Base-by-base conservation (phyloP, 768 basidiomycete genomes). In the Lactarius tabidus region DNA sequence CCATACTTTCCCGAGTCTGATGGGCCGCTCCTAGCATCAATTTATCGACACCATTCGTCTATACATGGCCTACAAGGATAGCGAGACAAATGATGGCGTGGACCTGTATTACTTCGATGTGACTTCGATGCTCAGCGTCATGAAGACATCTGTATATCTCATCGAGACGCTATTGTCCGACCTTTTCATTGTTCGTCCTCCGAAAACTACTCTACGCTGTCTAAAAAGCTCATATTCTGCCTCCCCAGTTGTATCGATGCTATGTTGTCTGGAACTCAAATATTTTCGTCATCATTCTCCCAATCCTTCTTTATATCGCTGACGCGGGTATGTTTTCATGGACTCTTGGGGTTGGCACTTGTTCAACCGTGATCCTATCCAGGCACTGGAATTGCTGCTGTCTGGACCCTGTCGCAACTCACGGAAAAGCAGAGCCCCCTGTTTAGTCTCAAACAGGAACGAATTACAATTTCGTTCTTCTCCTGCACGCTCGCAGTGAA, bases 211-310 rank as follows among this genome's bases (percentile, higher is more conserved):
- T 60, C 54, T 15, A 17, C 28, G 2, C 6, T 17, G 23, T 15
- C 23, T n/a, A 15, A 12, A 7, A 26, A 26, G 26, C 48, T 2
- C 6, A 17, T 23, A 6, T 26, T 51, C 6, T 38, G 1, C 45
- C 15, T 26, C 48, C 6, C 23, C 31, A 67, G 67, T 12, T 67
- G n/a, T 68, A 66, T 54, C 67, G 67, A 12, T 68, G 67, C 56
- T 68, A 66, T 36, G 15, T 68, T 28, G 67, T 68, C 7, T 68
- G 67, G 67, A 68, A 68, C 23, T 28, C 64, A 35, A 68, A 41
- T 28, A 3, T 51, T 17, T 12, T 51, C 6, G 3, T 68, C 31
- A 10, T 68, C 43, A 3, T 38, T 29, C 6, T 68, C n/a, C 67
- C 67, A 0, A 18, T 54, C 38, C 36, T 68, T 54, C 56, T 68